Evolutionary conservation across 2,329 filamentous ascomycete genomes (phyloP).

Genomic region (Gyromitra esculenta): DNA sequence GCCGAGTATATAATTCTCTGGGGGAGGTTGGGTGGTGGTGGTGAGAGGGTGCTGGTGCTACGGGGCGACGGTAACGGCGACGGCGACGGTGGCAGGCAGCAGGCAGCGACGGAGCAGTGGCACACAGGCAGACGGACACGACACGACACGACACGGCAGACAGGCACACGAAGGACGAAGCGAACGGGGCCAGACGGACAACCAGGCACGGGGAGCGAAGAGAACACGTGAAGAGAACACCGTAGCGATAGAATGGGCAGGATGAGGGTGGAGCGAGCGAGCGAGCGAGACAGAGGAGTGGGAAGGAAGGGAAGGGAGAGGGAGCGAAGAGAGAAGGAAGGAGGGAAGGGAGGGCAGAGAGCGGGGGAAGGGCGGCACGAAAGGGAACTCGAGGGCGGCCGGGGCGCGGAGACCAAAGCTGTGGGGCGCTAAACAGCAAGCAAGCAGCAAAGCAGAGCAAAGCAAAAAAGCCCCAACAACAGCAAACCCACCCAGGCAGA

Average conservation of each 20-base stretch:
- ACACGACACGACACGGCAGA: too few relatives aligned
- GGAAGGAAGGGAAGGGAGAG: neutral
- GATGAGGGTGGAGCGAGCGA: neutral
- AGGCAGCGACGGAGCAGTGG: too few relatives aligned
- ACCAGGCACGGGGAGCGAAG: slow-evolving; percentile 2
- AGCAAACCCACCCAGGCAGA: neutral
- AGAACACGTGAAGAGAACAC: slow-evolving; percentile 11
- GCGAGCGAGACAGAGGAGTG: neutral
- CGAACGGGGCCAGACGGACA: neutral
- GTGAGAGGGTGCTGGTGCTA: too few relatives aligned
- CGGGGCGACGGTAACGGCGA: too few relatives aligned
- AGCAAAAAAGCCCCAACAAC: neutral
- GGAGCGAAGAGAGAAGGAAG: slow-evolving; percentile 16
- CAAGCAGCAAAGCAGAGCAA: neutral
- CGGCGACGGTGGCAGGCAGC: too few relatives aligned
- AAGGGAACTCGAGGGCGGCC: slow-evolving; percentile 31
- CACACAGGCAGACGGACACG: too few relatives aligned
- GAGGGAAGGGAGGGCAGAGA: neutral
- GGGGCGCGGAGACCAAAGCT: slow-evolving; percentile 37
- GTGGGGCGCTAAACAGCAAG: slow-evolving; percentile 32
- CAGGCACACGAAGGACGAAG: neutral
- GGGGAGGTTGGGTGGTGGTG: neutral
- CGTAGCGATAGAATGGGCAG: neutral
- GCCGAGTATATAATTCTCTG: slow-evolving; percentile 10
- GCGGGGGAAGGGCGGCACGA: slow-evolving; percentile 38